Percentiles rank a stretch among this genome's conserved stretches.
Conservation (phyloP, 257 asterid species). For the Nicotiana sylvestris region DNA sequence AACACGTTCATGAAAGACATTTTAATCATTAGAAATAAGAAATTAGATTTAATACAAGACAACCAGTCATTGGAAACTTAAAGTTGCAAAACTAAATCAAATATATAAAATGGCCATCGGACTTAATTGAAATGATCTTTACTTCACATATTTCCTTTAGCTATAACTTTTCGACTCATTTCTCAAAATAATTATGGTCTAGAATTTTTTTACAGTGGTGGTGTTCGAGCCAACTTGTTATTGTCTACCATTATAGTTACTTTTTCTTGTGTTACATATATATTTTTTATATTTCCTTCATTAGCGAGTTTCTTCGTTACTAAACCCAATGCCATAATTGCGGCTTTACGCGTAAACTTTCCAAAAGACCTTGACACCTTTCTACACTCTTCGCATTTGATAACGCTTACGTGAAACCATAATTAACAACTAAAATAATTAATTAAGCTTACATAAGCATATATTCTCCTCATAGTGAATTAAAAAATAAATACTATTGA, state of each 20-base stretch:
- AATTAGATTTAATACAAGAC: neutral
- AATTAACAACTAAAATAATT: neutral
- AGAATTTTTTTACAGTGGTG: too few species aligned
- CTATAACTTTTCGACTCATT: too few species aligned
- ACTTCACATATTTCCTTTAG: too few species aligned
- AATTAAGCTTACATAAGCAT: neutral
- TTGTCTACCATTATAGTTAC: too few species aligned
- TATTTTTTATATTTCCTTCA: too few species aligned
- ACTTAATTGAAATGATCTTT: neutral
- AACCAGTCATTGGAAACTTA: neutral
- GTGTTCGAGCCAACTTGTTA: too few species aligned
- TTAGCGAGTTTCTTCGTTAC: neutral
- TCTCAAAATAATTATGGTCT: too few species aligned
- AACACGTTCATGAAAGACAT: too few species aligned
- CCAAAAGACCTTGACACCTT: neutral
- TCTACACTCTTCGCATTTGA: neutral
- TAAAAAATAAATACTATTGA: neutral
- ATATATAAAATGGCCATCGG: neutral
- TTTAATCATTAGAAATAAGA: neutral
- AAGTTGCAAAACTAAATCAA: neutral
- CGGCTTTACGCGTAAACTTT: neutral
- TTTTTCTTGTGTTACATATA: too few species aligned
- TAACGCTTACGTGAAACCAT: neutral
- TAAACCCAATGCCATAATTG: neutral
- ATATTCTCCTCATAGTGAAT: too few species aligned